Conservation (phyloP, 208 protist genomes). For the Naegleria fowleri region DNA sequence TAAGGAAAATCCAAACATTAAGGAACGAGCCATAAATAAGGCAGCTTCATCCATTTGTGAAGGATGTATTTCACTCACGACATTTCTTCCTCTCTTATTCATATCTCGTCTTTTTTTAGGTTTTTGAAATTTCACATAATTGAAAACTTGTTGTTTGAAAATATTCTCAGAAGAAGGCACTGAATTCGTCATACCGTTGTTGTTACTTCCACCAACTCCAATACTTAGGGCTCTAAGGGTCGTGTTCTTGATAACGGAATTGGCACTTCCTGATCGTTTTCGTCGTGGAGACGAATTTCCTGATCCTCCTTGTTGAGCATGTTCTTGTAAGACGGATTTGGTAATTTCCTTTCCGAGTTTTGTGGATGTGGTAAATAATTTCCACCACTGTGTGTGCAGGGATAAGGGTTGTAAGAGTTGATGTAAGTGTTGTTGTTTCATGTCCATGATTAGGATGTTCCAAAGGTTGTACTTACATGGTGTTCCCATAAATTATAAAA, state of each 20-base stretch:
- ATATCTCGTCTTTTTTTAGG: not conserved
- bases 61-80: not conserved
- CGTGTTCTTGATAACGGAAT: no score
- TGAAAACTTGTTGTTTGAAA: not conserved
- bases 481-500: not conserved
- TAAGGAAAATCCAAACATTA: not conserved
- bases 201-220: no score
- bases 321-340: not conserved
- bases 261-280: no score
- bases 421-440: not conserved
- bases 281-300: no score
- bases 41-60: not conserved
- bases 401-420: not conserved
- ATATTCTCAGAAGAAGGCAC: no score
- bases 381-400: not conserved
- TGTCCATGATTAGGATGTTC: no score
- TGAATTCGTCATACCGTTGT: no score
- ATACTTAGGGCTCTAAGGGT: no score
- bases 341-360: not conserved
- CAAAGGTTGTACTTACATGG: not conserved
- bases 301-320: not conserved
- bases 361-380: not conserved
- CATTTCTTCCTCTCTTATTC: not conserved
- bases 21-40: not conserved
- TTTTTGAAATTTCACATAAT: conserved; percentile 2